Conservation (phyloP, 2,329 filamentous ascomycete genomes). For the Aureobasidium sp. region DNA sequence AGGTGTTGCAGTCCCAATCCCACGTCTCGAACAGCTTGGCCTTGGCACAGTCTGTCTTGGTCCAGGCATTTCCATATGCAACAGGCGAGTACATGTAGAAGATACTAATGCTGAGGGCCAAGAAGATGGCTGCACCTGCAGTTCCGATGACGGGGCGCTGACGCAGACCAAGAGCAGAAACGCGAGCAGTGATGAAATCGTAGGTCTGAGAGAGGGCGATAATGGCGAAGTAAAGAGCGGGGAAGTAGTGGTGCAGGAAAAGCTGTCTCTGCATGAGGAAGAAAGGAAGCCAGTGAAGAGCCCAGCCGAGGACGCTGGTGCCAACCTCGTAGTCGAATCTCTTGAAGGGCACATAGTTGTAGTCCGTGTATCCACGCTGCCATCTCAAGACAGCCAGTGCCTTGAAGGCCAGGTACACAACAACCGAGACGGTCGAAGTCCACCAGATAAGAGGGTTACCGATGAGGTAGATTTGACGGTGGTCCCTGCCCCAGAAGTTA, state of each 20-base stretch:
- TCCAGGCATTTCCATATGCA: constrained; percentile 91
- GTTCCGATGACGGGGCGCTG: constrained; percentile 67
- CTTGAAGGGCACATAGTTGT: constrained; percentile 74
- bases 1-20: constrained; percentile 98
- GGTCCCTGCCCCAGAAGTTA: constrained; percentile 96
- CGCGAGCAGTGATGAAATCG: constrained; percentile 72
- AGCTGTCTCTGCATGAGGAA: constrained; percentile 97
- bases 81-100: constrained; percentile 84
- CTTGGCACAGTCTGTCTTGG: constrained; percentile 72
- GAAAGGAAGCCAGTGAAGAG: constrained; percentile 98
- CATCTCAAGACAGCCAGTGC: constrained; percentile 78
- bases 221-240: constrained; percentile 89
- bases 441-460: constrained; percentile 96
- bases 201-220: constrained; percentile 81
- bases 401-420: constrained; percentile 75
- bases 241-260: constrained; percentile 98
- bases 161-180: constrained; percentile 58
- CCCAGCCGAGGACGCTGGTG: constrained; percentile 84
- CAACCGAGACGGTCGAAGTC: constrained; percentile 70
- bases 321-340: constrained; percentile 97
- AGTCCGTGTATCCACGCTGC: constrained; percentile 90
- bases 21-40: constrained; percentile 82
- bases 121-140: constrained; percentile 61
- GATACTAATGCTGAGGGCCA: constrained; percentile 63
- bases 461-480: constrained; percentile 92